Base-by-base conservation (phyloP, 495 filamentous ascomycete genomes). In the Penicillium ucsense region DNA sequence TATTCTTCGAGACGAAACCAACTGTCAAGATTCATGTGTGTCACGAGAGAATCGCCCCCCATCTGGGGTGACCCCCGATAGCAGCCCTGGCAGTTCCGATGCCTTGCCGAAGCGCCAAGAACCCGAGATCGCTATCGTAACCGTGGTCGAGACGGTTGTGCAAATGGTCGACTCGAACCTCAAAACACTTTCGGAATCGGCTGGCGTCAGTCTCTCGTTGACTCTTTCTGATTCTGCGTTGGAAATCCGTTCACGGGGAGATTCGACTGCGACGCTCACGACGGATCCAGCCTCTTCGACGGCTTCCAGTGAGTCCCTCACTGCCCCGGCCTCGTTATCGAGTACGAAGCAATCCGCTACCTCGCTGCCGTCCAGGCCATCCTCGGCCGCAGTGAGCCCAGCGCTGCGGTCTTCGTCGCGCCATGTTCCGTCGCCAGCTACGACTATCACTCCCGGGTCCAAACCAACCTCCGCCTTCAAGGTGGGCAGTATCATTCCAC, bases 141-240 rank as follows among this genome's bases (percentile, higher is more conserved):
- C 43, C 3, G 28, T 43, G 11, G 39, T 51, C 6, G 50, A 55
- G 32, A 62, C 59, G 11, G 48, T 55, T 11, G 9, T 60, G 31
- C 43, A 60, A 31, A 44, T 60, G 29, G 49, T 60, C 6, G 59
- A 62, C 11, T 43, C 54, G 9, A 51, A 47, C 40, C 55, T 54
- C 2, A 49, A 60, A 6, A 57, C 54, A 10, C 38, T 54, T 0
- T 52, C 45, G 49, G 47, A 49, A 35, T 53, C 59, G 6, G 40
- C 41, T 8, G 47, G 39, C 9, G 30, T 41, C 5, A 46, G 50
- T 30, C 49, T 57, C 35, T 50, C 59, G 1, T 44, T 53, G 49
- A 62, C 56, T n/a, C 38, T 52, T 7, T 55, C 56, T 3, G 38
- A 46, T 27, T 41, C 57, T 3, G 28, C 47, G 5, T 52, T 53